These are phyloP conservation scores for Sextonia rubra DNA, from an alignment of 164 flowering plant genomes.

Conservation along the genomic window DNA sequence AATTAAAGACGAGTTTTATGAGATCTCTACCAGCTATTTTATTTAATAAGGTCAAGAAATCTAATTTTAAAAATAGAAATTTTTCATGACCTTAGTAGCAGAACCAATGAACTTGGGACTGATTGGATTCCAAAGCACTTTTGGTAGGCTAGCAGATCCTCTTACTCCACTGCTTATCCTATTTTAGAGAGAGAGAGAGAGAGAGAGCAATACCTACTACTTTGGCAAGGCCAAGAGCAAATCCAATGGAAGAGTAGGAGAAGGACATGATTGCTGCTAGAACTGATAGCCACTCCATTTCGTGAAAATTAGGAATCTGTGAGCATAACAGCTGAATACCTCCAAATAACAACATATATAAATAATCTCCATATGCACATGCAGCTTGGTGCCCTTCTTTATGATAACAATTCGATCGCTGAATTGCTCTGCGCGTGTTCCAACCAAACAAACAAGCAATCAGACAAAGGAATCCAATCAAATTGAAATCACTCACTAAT, in stretches of 20 bases:
- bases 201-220: constrained; percentile 40
- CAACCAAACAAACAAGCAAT: neutral
- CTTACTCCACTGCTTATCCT: no score
- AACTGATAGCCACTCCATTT: constrained; percentile 66
- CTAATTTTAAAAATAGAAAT: no score
- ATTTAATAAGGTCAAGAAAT: no score
- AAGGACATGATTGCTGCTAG: constrained; percentile 77
- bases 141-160: no score
- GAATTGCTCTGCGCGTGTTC: constrained; percentile 67
- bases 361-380: constrained; percentile 36
- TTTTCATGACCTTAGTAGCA: no score
- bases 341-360: constrained; percentile 72
- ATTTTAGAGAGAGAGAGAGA: neutral
- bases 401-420: constrained; percentile 65
- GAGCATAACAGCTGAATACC: constrained; percentile 50
- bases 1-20: no score
- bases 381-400: constrained; percentile 50
- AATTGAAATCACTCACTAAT: neutral
- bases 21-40: no score
- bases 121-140: no score
- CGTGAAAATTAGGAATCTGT: constrained; percentile 67
- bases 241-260: constrained; percentile 43
- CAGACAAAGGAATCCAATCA: neutral
- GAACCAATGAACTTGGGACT: no score
- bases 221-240: constrained; percentile 50